Percentiles rank a stretch among this genome's conserved stretches.
Conservation (phyloP, 305 asterid genomes). For the Petunia hybrid region DNA sequence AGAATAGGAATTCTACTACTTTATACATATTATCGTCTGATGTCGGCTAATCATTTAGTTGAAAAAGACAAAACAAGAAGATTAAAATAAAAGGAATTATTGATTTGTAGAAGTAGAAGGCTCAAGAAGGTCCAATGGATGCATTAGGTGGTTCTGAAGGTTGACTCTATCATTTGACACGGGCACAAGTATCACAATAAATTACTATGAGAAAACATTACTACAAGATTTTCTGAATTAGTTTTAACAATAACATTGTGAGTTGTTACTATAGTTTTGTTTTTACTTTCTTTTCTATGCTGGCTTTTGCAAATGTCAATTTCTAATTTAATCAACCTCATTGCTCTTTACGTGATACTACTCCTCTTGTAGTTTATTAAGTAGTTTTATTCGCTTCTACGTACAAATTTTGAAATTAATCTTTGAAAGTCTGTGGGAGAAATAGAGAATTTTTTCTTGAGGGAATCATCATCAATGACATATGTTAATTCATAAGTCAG, state of each 20-base stretch:
- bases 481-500: background rate
- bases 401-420: too few species aligned
- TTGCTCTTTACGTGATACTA: too few species aligned
- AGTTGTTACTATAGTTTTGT: background rate
- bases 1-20: background rate
- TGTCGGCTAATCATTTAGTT: background rate
- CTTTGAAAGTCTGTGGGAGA: too few species aligned
- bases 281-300: background rate
- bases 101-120: background rate
- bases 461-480: background rate
- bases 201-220: background rate
- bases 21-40: background rate
- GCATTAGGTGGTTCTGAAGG: background rate
- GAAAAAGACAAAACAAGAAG: background rate
- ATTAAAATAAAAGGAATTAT: constrained; percentile 16
- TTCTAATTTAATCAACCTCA: background rate
- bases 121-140: constrained; percentile 8
- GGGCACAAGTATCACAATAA: background rate
- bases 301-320: background rate
- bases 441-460: too few species aligned
- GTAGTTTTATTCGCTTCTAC: too few species aligned
- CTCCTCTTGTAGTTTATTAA: too few species aligned
- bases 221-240: background rate
- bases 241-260: too few species aligned
- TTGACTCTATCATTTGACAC: background rate